Evolutionary conservation across 148 eudicot species (phyloP), one percentile per base, ranked within the genome.

Genomic region (Talinum fruticosum): DNA sequence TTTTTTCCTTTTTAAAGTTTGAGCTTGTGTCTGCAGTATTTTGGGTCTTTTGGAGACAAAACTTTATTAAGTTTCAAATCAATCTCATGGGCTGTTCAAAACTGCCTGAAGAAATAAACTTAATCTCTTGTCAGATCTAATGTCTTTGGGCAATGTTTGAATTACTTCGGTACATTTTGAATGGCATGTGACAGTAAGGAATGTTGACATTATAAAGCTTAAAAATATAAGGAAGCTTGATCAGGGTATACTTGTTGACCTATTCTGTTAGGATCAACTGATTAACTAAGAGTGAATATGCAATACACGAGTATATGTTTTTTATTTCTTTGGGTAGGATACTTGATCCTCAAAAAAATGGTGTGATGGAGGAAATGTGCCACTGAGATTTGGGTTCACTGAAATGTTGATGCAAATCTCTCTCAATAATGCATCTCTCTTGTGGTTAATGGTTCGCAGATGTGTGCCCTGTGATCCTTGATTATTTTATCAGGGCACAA

Each of bases 121-220:
- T 44, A 26, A 44, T 71, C 18, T 41, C 21, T 47, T 41, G 30
- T 41, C 19, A 21, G 59, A 61, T 38, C 70, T 59, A 59, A 21
- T 44, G 7, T 59, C 59, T 30, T 71, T 78, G 18, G 7, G 41
- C 65, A 26, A 71, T 69, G 65, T 26, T 28, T 69, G 18, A 26
- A 53, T 69, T 7, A 18, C 12, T 69, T 36, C 10, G 66, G 53
- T 36, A 64, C 30, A 36, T 70, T 51, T 30, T 71, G 80, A 57
- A 51, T 76, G 53, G 65, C 30, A 41, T 75, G 49, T 57, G 57
- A 30, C 10, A 35, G 72, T 33, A n/a, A 64, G 51, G 24, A 59
- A 24, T 26, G 41, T 47, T 24, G n/a, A 65, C 21, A 59, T 16
- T 12, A 23, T 16, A 72, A 53, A 8, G 15, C 26, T 44, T 21